Base-by-base conservation (phyloP, 192 early-diverging fungal species). In the Coemansia sp. region DNA sequence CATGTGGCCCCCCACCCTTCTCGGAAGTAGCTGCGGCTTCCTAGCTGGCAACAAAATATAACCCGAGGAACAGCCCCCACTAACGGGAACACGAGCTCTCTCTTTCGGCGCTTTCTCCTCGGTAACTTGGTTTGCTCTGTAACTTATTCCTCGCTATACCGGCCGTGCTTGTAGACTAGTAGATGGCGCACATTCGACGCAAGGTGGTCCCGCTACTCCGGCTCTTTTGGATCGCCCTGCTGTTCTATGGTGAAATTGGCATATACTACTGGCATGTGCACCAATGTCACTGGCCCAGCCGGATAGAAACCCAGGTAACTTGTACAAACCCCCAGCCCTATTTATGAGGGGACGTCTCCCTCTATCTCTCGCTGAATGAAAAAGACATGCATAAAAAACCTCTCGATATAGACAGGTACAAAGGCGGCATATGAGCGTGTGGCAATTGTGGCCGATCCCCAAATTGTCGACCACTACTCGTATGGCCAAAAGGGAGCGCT, bases 381-480 rank as follows among this genome's bases (percentile, higher is more conserved):
- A 10, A 5, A 0, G n/a, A 6, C 18, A 18, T 20, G 7, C 18
- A 18, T 8, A 5, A 19, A 20, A 18, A 19, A 19, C 7, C 8
- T 37, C 5, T 37, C 14, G 35, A 18, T 9, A 8, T 7, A 19
- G 23, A 27, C 5, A 25, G 25, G 28, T 31, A 11, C 19, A 13
- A 6, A 33, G 3, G 12, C 44, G 7, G 18, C 22, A 28, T 28
- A 28, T 2, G 34, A 38, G 19, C 70, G 64, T 36, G 51, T 91
- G 14, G 82, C 83, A 10, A 51, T 98, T 7, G 71, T 98, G 31
- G 86, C 87, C 0, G 94, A 98, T 64, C 92, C 94, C 29, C 94
- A 98, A 55, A 79, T 98, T 31, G 92, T 90, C 28, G 94, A 95
- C 60, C 70, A 82, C 26, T 86, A 85, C 54, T 95, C 92, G 8